These are phyloP conservation scores for Elsinoe perseae DNA, from an alignment of 2,329 filamentous ascomycete genomes.

Conservation along the genomic window DNA sequence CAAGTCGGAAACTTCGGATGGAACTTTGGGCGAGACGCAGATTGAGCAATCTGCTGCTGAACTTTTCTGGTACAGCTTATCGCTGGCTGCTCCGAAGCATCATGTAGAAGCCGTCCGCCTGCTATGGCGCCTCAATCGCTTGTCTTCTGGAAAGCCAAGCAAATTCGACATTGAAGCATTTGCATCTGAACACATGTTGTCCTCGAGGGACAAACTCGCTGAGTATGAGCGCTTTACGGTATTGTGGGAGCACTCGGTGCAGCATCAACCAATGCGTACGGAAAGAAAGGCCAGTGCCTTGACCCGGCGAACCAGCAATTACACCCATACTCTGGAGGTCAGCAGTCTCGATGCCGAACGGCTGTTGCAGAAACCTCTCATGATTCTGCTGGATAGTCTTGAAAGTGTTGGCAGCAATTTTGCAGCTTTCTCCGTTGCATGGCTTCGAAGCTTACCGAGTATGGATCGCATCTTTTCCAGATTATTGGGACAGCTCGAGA, in stretches of 20 bases:
- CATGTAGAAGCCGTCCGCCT: constrained; percentile 86
- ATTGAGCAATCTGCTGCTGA: not conserved
- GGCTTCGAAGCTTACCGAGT: constrained; percentile 60
- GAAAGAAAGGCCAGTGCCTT: constrained; percentile 18
- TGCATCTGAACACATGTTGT: constrained; percentile 2
- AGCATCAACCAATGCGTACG: constrained; percentile 19
- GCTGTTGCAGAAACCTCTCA: constrained; percentile 72
- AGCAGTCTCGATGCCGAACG: constrained; percentile 56
- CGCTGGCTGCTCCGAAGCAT: constrained; percentile 77
- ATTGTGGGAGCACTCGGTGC: constrained; percentile 69
- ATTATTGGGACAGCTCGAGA: constrained; percentile 18
- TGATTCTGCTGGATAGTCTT: constrained; percentile 73
- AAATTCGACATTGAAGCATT: constrained; percentile 1
- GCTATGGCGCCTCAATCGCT: constrained; percentile 76
- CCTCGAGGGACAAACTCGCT: not conserved
- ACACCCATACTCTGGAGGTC: constrained; percentile 26
- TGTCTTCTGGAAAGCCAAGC: constrained; percentile 38
- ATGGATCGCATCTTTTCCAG: constrained; percentile 42
- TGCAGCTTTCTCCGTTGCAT: constrained; percentile 68
- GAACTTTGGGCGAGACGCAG: not conserved
- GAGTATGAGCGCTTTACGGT: constrained; percentile 53
- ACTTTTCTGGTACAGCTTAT: constrained; percentile 67
- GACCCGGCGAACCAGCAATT: constrained; percentile 26
- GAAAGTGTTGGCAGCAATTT: constrained; percentile 64
- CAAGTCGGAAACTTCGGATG: not conserved